These are phyloP conservation scores for Heterobasidion irregulare DNA, from an alignment of 1,284 basidiomycete genomes.

Conservation along the genomic window DNA sequence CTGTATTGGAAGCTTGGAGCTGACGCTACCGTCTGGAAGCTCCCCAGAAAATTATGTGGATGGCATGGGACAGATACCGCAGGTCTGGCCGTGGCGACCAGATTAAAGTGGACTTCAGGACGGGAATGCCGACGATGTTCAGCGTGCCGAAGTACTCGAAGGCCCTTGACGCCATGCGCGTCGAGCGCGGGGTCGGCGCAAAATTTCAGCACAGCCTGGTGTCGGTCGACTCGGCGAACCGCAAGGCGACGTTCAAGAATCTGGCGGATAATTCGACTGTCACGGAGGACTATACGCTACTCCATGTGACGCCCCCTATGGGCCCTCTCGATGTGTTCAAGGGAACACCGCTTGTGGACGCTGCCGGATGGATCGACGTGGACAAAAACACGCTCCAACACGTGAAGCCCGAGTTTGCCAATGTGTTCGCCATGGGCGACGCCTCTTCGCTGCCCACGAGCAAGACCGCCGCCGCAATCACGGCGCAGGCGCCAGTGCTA, in stretches of 20 bases:
- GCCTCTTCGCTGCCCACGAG: slow-evolving; percentile 88
- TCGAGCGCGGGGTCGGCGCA: slow-evolving; percentile 74
- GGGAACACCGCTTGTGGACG: slow-evolving; percentile 70
- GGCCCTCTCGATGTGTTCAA: slow-evolving; percentile 83
- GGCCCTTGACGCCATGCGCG: slow-evolving; percentile 71
- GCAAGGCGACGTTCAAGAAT: slow-evolving; percentile 80
- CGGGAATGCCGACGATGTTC: slow-evolving; percentile 95
- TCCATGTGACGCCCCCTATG: slow-evolving; percentile 92
- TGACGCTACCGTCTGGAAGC: slow-evolving; percentile 35
- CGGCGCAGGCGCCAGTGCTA: slow-evolving; percentile 87
- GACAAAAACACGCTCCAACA: slow-evolving; percentile 78
- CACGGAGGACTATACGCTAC: slow-evolving; percentile 71
- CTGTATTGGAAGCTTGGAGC: background rate
- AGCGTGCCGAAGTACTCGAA: slow-evolving; percentile 87
- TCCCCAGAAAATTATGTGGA: slow-evolving; percentile 93
- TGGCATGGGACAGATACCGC: slow-evolving; percentile 78
- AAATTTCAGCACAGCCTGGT: slow-evolving; percentile 83
- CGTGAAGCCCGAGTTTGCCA: slow-evolving; percentile 68
- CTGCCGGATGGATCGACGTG: slow-evolving; percentile 84
- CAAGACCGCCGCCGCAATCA: slow-evolving; percentile 95
- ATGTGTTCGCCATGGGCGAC: slow-evolving; percentile 89
- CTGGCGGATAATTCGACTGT: slow-evolving; percentile 52
- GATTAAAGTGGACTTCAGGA: slow-evolving; percentile 78
- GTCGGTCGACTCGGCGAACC: slow-evolving; percentile 60
- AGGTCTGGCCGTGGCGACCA: slow-evolving; percentile 49